Conservation (phyloP, 345 rosid species). For the Eucalyptus polybractea region DNA sequence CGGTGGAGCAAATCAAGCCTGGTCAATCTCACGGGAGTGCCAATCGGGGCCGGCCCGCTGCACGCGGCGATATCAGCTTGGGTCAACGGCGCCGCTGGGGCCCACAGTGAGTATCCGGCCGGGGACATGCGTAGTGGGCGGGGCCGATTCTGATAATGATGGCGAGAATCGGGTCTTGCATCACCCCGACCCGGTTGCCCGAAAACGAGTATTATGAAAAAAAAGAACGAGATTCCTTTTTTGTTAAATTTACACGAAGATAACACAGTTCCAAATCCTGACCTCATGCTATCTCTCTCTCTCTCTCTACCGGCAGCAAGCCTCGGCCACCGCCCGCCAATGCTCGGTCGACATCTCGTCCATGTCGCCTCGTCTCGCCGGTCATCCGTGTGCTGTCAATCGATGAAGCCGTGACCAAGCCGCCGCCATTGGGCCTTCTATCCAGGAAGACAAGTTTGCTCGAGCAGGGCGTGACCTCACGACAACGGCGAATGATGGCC, state of each 20-base stretch:
- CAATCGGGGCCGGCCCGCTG: not conserved
- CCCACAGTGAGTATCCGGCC: not conserved
- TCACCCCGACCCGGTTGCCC: not conserved
- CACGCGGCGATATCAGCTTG: not conserved
- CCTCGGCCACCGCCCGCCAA: not conserved
- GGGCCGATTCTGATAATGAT: not conserved
- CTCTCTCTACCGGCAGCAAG: not conserved
- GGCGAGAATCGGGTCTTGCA: not conserved
- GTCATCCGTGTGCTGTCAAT: not conserved
- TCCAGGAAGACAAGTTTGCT: not conserved
- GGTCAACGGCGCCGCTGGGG: not conserved
- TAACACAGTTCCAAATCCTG: not conserved
- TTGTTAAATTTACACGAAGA: not conserved
- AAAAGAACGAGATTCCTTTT: not conserved
- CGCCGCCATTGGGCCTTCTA: not conserved
- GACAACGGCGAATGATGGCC: no score
- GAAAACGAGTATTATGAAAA: not conserved
- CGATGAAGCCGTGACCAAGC: fast-evolving
- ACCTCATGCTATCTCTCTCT: not conserved
- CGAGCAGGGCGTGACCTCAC: not conserved
- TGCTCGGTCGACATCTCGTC: not conserved
- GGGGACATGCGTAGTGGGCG: not conserved
- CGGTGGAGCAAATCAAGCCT: not conserved
- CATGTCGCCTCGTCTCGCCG: not conserved
- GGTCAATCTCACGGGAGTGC: not conserved